A percentile compares a stretch with the other conserved stretches of the same genome.
Conservation (phyloP, 495 filamentous ascomycete genomes). For the Astrothelium macrocarpum region DNA sequence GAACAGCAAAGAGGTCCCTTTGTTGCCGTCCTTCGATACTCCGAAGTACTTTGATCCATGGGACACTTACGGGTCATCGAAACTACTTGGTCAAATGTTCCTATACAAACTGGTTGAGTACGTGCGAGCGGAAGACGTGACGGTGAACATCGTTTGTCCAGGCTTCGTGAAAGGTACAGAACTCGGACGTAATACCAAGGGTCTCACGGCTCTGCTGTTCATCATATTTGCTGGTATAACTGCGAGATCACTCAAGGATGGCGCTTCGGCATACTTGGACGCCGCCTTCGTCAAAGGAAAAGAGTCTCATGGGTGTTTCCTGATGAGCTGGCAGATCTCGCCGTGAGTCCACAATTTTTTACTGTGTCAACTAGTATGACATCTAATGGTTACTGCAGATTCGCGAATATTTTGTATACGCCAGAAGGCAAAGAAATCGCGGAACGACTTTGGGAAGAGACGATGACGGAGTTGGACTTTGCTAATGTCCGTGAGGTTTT, state of each 20-base stretch:
- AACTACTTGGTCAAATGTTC: constrained; percentile 37
- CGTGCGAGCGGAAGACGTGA: constrained; percentile 36
- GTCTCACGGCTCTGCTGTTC: not conserved
- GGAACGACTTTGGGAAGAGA: constrained; percentile 16
- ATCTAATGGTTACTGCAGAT: constrained; percentile 2
- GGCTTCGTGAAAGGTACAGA: constrained; percentile 20
- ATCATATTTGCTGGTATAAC: not conserved
- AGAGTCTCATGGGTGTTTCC: constrained; percentile 12
- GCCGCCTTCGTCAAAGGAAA: constrained; percentile 8
- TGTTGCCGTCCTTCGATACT: constrained; percentile 40
- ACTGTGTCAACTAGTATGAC: not conserved
- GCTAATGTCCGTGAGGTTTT: no score
- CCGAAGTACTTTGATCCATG: constrained; percentile 21
- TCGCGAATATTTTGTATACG: constrained; percentile 1
- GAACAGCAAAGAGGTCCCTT: constrained; percentile 24
- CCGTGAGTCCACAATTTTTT: constrained; percentile 11
- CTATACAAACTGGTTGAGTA: constrained; percentile 35
- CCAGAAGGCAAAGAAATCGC: constrained; percentile 3
- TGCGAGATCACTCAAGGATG: constrained; percentile 8
- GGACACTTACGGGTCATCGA: constrained; percentile 37
- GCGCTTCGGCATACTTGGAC: constrained; percentile 10
- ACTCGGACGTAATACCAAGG: not conserved
- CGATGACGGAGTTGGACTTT: constrained; percentile 11
- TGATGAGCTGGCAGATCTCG: constrained; percentile 5
- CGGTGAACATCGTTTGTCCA: constrained; percentile 41